These are phyloP conservation scores for Moricandia moricandioides DNA, from an alignment of 345 rosid species.

Conservation along the genomic window DNA sequence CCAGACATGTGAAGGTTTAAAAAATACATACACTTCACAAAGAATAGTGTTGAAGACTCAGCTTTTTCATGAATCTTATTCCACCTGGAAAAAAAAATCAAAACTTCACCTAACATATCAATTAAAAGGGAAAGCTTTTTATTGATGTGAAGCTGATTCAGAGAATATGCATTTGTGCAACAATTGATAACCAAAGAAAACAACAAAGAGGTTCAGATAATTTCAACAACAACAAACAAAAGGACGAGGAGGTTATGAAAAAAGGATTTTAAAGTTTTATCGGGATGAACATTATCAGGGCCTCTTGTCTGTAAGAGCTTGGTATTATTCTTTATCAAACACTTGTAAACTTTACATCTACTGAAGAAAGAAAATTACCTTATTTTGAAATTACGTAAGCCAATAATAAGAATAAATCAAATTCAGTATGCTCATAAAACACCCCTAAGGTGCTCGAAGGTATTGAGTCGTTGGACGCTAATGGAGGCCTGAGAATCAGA, in stretches of 20 bases:
- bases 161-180: neutral
- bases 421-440: too few relatives aligned
- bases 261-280: neutral
- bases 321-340: too few relatives aligned
- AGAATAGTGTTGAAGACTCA: neutral
- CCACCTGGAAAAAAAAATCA: neutral
- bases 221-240: neutral
- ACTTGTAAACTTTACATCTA: too few relatives aligned
- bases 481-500: too few relatives aligned
- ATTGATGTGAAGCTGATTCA: neutral
- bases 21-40: neutral
- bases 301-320: too few relatives aligned
- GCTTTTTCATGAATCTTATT: neutral
- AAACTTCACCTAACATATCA: neutral
- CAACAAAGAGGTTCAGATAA: neutral
- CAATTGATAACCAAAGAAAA: neutral
- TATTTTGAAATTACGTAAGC: too few relatives aligned
- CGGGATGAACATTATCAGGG: too few relatives aligned
- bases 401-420: too few relatives aligned
- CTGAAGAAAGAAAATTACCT: too few relatives aligned
- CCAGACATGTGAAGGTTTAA: neutral
- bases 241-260: neutral
- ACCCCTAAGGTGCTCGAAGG: too few relatives aligned
- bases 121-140: neutral
- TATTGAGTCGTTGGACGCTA: too few relatives aligned